A percentile compares a stretch with the other conserved stretches of the same genome.
phyloP scores from a whole-genome alignment of 1,139 yeast species.

The Saccharomyces hybrid region DNA sequence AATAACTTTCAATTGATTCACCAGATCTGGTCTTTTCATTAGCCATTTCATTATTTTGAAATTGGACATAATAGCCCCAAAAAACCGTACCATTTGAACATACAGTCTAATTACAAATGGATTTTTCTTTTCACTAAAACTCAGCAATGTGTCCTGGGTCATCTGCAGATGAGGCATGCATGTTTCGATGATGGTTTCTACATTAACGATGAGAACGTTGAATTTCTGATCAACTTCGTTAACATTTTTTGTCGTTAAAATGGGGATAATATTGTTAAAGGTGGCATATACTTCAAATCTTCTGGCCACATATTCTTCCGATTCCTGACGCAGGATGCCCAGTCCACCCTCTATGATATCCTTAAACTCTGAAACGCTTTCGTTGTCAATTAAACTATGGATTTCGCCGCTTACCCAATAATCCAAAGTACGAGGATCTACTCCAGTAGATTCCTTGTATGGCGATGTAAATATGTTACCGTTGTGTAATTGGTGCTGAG shows the following conservation, averaged over 20 bases:
- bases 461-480: neutral
- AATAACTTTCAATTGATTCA: constrained; percentile 12
- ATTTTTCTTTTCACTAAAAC: constrained; percentile 15
- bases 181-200: constrained; percentile 13
- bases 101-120: constrained; percentile 26
- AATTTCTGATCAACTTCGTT: constrained; percentile 33
- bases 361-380: constrained; percentile 19
- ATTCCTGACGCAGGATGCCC: constrained; percentile 10
- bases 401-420: constrained; percentile 29
- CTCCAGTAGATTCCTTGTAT: constrained; percentile 1
- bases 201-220: constrained; percentile 35
- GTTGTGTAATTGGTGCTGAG: neutral
- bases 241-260: constrained; percentile 9
- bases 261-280: constrained; percentile 32
- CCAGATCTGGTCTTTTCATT: constrained; percentile 9
- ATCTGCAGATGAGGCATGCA: constrained; percentile 14
- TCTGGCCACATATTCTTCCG: constrained; percentile 14
- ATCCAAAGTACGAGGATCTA: constrained; percentile 12
- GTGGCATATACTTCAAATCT: constrained; percentile 64
- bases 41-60: constrained; percentile 17
- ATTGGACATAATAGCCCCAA: constrained; percentile 20
- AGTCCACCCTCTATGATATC: constrained; percentile 25
- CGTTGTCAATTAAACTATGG: constrained; percentile 16
- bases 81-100: constrained; percentile 26
- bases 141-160: constrained; percentile 14